Evolutionary conservation across 2,329 filamentous ascomycete species (phyloP), one percentile per base, ranked within the genome.

Genomic region (Aspergillus sp.): DNA sequence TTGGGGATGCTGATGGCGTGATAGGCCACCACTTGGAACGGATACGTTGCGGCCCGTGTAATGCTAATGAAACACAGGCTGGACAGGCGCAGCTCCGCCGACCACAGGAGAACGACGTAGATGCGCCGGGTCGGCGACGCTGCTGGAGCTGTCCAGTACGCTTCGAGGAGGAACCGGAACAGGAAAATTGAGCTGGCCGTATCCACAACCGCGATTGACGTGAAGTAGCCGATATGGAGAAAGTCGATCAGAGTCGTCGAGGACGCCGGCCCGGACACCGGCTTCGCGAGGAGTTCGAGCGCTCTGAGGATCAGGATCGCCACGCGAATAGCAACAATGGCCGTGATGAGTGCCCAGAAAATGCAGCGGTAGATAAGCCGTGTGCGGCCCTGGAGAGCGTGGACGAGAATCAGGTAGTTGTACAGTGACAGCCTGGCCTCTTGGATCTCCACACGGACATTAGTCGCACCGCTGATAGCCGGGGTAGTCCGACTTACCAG

Each of bases 51-150:
- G 3, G 51, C 51, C 35, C 51, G 51, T 7, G 51, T 50, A 32
- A 53, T 53, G n/a, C 51, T 47, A 22, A 53, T 53, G n/a, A 53
- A 50, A 14, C 51, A 53, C 17, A 53, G 38, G 33, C 47, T 50
- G 32, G 51, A 47, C 17, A 53, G 35, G 13, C 51, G 51, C 13
- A 53, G 32, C 40, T 53, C 51, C 4, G 51, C 50, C 8, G 47
- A 43, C n/a, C 47, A 44, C 11, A 50, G 35, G 10, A 53, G 51
- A 20, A 46, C 47, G n/a, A 36, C 26, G 24, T 50, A 50, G 14
- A 53, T 32, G 20, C 17, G 45, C 47, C 7, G 51, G 38, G 22
- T 50, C 47, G 8, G 43, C 35, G 2, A 53, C 14, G 16, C 8
- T 38, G 35, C 13, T 6, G 35, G 35, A n/a, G 35, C 35, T 6